phyloP scores from a whole-genome alignment of 2,329 filamentous ascomycete species.

The Alternaria burnsii region DNA sequence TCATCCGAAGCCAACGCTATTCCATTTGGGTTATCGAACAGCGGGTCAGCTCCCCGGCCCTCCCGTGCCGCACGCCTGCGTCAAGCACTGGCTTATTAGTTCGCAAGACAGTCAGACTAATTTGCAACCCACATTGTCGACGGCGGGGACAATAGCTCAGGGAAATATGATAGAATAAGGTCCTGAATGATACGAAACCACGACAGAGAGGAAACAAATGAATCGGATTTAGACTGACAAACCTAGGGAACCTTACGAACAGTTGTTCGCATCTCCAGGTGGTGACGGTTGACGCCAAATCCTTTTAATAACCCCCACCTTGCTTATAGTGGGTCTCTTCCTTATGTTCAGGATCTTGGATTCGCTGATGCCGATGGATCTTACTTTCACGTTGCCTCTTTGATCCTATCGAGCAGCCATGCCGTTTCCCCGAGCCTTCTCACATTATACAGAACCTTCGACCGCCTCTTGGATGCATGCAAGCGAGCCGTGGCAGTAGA shows the following conservation, averaged over 20 bases:
- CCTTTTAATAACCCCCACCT: not conserved
- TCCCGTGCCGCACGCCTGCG: not conserved
- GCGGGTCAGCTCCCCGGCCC: not conserved
- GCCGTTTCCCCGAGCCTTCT: not conserved
- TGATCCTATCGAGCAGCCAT: not conserved
- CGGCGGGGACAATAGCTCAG: not conserved
- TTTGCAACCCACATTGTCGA: not conserved
- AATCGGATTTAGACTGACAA: not conserved
- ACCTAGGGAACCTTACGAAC: not conserved
- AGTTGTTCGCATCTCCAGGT: not conserved
- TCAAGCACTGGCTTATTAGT: not conserved
- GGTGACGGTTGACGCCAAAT: not conserved
- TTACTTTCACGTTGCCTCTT: not conserved
- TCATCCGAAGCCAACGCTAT: not conserved
- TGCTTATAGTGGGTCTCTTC: not conserved
- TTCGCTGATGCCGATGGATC: not conserved
- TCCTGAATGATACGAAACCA: not conserved
- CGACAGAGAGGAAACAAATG: not conserved
- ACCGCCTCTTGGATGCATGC: not conserved
- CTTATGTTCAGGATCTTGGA: not conserved
- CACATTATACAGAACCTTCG: not conserved
- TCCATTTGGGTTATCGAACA: not conserved
- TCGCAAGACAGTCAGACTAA: too few relatives aligned
- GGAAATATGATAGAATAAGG: not conserved
- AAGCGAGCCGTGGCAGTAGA: not conserved